phyloP scores from a whole-genome alignment of 2,329 filamentous ascomycete genomes.

The Calonectria ilicicola region DNA sequence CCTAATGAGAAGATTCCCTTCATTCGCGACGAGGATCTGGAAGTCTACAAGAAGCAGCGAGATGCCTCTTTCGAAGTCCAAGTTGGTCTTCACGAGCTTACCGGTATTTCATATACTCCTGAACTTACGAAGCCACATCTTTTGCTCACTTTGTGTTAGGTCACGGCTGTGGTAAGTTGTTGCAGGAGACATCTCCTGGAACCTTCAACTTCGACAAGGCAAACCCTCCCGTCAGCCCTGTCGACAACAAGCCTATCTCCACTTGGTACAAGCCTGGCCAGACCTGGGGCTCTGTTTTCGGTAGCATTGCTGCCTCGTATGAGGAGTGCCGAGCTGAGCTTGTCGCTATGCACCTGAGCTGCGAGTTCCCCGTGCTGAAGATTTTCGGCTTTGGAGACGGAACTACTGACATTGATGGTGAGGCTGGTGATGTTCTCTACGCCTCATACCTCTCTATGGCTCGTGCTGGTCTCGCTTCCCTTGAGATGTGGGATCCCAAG shows the following conservation, averaged over 20 bases:
- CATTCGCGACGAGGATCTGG: constrained; percentile 82
- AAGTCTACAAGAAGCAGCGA: constrained; percentile 83
- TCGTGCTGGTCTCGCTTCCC: constrained; percentile 85
- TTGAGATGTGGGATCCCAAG: constrained; percentile 97
- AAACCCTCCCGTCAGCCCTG: constrained; percentile 84
- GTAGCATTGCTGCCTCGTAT: constrained; percentile 86
- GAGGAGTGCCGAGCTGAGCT: constrained; percentile 96
- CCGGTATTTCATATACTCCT: constrained; percentile 49
- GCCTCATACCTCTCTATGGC: constrained; percentile 94
- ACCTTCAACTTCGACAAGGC: constrained; percentile 88
- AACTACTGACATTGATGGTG: constrained; percentile 74
- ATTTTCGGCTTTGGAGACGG: constrained; percentile 94
- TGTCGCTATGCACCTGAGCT: constrained; percentile 90
- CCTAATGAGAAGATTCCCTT: constrained; percentile 94
- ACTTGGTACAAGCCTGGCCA: constrained; percentile 96
- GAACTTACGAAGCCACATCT: too few relatives aligned
- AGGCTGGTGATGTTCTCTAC: constrained; percentile 89
- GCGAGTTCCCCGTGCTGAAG: constrained; percentile 88
- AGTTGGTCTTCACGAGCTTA: constrained; percentile 92
- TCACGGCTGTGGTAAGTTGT: constrained; percentile 92
- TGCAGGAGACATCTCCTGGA: constrained; percentile 87
- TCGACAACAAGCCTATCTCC: constrained; percentile 79
- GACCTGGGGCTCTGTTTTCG: constrained; percentile 95
- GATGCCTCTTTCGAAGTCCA: constrained; percentile 94
- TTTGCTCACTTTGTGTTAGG: constrained; percentile 55